Conservation (phyloP, 768 basidiomycete genomes). For the Psilocybe subaeruginosa region DNA sequence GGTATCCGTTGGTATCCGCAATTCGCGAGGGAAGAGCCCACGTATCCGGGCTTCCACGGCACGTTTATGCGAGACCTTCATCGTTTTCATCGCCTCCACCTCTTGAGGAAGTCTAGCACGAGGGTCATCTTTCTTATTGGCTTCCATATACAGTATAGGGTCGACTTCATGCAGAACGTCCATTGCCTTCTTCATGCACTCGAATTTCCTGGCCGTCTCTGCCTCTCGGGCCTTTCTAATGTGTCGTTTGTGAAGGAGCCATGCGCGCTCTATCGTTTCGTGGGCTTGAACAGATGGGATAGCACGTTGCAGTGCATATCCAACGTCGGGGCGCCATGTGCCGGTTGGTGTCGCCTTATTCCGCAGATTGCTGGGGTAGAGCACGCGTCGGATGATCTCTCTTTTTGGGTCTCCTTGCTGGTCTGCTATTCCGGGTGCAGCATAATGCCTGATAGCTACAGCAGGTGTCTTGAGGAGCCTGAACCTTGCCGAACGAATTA, state of each 20-base stretch:
- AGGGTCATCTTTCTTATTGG: constrained; percentile 78
- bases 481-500: constrained; percentile 37
- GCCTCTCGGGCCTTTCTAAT: constrained; percentile 68
- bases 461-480: constrained; percentile 34
- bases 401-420: constrained; percentile 58
- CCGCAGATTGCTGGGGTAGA: constrained; percentile 80
- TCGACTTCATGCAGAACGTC: constrained; percentile 72
- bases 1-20: constrained; percentile 85
- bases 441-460: constrained; percentile 37
- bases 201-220: constrained; percentile 77
- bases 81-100: constrained; percentile 57
- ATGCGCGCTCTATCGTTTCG: constrained; percentile 91
- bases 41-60: constrained; percentile 77
- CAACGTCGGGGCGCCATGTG: constrained; percentile 82
- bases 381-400: constrained; percentile 74
- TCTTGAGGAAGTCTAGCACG: constrained; percentile 60
- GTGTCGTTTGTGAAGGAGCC: constrained; percentile 80
- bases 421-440: constrained; percentile 39
- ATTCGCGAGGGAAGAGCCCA: constrained; percentile 86
- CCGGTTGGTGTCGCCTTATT: constrained; percentile 77
- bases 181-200: constrained; percentile 85
- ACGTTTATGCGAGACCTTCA: constrained; percentile 68
- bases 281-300: constrained; percentile 90
- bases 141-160: constrained; percentile 63
- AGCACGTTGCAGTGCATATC: constrained; percentile 75